Evolutionary conservation across 345 rosid genomes (phyloP).

Genomic region (Erucastrum elatum): DNA sequence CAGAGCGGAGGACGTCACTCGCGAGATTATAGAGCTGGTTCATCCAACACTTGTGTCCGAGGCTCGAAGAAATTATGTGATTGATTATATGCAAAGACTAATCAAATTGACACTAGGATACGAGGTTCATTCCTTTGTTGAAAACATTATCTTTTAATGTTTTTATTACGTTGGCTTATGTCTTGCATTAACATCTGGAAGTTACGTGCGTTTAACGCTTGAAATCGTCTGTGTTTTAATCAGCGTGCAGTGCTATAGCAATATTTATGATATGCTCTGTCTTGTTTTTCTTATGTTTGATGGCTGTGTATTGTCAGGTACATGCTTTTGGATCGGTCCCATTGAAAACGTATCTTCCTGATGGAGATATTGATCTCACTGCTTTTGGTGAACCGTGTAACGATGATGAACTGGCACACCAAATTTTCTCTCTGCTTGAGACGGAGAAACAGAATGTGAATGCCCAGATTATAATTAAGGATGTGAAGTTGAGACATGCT

Average conservation of each 20-base stretch:
- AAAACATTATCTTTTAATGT: background rate
- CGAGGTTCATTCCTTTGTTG: constrained; percentile 44
- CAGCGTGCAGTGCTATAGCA: background rate
- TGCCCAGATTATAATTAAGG: constrained; percentile 66
- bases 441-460: constrained; percentile 59
- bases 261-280: background rate
- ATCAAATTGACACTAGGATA: constrained; percentile 49
- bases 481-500: constrained; percentile 71
- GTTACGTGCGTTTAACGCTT: background rate
- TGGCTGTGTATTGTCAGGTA: too few relatives aligned
- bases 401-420: constrained; percentile 65
- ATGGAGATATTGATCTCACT: constrained; percentile 93
- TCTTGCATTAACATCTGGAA: background rate
- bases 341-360: constrained; percentile 93
- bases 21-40: constrained; percentile 58
- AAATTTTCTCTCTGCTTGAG: constrained; percentile 65
- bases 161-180: background rate
- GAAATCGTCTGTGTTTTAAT: background rate
- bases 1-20: constrained; percentile 64
- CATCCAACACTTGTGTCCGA: constrained; percentile 71
- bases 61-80: constrained; percentile 65
- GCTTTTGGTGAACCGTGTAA: constrained; percentile 58
- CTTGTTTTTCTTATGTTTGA: background rate
- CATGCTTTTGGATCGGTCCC: constrained; percentile 47
- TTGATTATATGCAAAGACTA: constrained; percentile 63